A percentile compares a stretch with the other conserved stretches of the same genome.
Evolutionary conservation across 192 early-diverging fungal genomes (phyloP).

Genomic region (Pilaira anomala): DNA sequence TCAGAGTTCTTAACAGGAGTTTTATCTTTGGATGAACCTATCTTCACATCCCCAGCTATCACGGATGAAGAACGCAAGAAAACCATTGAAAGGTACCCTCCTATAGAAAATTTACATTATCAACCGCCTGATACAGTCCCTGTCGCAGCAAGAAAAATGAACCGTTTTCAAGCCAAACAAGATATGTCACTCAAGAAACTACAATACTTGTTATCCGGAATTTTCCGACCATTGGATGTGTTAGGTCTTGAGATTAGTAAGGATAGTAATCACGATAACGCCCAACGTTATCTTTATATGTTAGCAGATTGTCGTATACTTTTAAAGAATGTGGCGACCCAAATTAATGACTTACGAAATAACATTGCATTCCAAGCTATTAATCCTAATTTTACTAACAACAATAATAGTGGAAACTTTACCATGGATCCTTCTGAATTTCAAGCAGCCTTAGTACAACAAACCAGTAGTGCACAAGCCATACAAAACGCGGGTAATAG

Average conservation of each 20-base stretch:
- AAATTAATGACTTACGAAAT: neutral
- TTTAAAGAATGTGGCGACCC: no score
- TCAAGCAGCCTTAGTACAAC: neutral
- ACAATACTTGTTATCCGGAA: neutral
- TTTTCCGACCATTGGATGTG: neutral
- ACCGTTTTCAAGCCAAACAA: neutral
- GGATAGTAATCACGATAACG: neutral
- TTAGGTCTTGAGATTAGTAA: neutral
- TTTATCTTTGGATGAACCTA: no score
- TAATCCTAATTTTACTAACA: neutral
- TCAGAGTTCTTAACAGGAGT: no score
- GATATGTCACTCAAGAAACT: neutral
- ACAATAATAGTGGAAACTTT: neutral
- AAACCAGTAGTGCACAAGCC: neutral
- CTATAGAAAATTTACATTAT: neutral
- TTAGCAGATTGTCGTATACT: no score
- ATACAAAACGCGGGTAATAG: neutral
- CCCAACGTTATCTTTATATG: no score
- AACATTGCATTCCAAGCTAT: neutral
- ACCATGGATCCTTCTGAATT: neutral
- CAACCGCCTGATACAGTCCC: neutral
- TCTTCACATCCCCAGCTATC: no score
- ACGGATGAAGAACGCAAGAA: constrained; percentile 1
- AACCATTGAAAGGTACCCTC: constrained; percentile 10
- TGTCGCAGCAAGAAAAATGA: neutral